Percentiles rank a stretch among this genome's conserved stretches.
phyloP scores from a whole-genome alignment of 108 stramenopile genomes.

The Asterionellopsis glacialis region DNA sequence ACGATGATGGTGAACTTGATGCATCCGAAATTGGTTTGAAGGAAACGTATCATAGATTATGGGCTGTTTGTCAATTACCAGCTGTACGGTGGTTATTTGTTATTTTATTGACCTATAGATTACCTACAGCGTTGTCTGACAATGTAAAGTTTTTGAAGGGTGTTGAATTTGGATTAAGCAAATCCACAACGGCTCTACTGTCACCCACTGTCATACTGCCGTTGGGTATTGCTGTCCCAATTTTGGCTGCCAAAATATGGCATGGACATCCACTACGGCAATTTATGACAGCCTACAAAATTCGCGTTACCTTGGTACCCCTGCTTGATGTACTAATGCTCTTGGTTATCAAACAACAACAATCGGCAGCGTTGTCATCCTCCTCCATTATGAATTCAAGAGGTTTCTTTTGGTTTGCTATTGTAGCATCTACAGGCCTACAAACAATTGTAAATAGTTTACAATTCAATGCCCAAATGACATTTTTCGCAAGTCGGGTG shows the following conservation, averaged over 20 bases:
- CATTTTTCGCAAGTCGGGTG: slow-evolving; percentile 92
- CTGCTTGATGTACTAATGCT: slow-evolving; percentile 76
- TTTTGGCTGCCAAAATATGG: slow-evolving; percentile 76
- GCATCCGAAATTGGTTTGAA: slow-evolving; percentile 76
- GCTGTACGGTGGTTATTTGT: slow-evolving; percentile 79
- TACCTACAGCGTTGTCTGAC: slow-evolving; percentile 78
- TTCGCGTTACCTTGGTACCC: slow-evolving; percentile 77
- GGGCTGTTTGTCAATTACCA: slow-evolving; percentile 81
- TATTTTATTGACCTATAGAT: slow-evolving; percentile 85
- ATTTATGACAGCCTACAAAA: slow-evolving; percentile 79
- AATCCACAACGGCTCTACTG: slow-evolving; percentile 79
- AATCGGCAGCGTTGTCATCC: slow-evolving; percentile 19
- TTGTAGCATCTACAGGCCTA: slow-evolving; percentile 80
- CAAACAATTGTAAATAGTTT: slow-evolving; percentile 84
- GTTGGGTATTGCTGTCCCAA: slow-evolving; percentile 76
- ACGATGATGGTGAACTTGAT: slow-evolving; percentile 80
- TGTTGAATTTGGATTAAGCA: slow-evolving; percentile 76
- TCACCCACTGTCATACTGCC: slow-evolving; percentile 85
- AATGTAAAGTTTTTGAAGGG: slow-evolving; percentile 91
- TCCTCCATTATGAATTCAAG: slow-evolving; percentile 12
- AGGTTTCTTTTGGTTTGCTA: slow-evolving; percentile 53
- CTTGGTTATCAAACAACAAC: slow-evolving; percentile 30
- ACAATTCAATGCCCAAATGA: slow-evolving; percentile 98
- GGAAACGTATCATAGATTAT: slow-evolving; percentile 84
- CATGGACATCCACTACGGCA: slow-evolving; percentile 68